A percentile compares a stretch with the other conserved stretches of the same genome.
phyloP scores from a whole-genome alignment of 2,329 filamentous ascomycete genomes.

The Zymoseptoria pseudotritici region DNA sequence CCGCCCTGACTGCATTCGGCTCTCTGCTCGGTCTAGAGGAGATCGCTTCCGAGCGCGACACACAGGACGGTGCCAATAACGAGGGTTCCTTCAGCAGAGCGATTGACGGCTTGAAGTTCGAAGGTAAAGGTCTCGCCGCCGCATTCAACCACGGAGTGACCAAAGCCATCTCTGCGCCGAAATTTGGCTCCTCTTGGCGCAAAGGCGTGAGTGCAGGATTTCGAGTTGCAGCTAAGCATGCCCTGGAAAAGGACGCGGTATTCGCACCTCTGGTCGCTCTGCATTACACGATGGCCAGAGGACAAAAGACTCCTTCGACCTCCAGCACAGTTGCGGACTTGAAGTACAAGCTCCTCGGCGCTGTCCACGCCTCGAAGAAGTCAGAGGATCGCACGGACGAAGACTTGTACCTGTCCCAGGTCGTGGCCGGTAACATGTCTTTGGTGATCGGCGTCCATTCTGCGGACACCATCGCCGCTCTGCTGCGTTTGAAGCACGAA shows the following conservation, averaged over 20 bases:
- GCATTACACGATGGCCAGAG: conserved; percentile 49
- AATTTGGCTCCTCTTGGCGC: conserved; percentile 20
- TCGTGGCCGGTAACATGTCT: conserved; percentile 47
- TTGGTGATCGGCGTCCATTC: conserved; percentile 55
- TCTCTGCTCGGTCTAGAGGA: conserved; percentile 55
- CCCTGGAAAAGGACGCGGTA: conserved; percentile 28
- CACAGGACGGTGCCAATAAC: conserved; percentile 45
- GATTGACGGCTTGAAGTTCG: conserved; percentile 38
- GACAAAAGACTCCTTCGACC: conserved; percentile 41
- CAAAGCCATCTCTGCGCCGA: conserved; percentile 33
- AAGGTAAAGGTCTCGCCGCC: conserved; percentile 32
- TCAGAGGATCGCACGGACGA: conserved; percentile 40
- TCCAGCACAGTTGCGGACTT: conserved; percentile 49
- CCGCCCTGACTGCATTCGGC: conserved; percentile 54
- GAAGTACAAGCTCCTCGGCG: conserved; percentile 48
- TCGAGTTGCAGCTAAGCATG: conserved; percentile 29
- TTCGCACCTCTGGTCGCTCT: conserved; percentile 34
- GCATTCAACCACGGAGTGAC: conserved; percentile 35
- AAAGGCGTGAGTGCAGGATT: conserved; percentile 34
- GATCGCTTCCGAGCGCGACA: conserved; percentile 50
- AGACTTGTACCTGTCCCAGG: conserved; percentile 31
- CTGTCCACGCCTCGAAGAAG: conserved; percentile 32
- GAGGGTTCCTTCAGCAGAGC: conserved; percentile 49
- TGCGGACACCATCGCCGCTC: conserved; percentile 54
- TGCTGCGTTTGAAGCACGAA: conserved; percentile 52